Evolutionary conservation across 2,329 filamentous ascomycete genomes (phyloP).

Genomic region (Nothopassalora personata): DNA sequence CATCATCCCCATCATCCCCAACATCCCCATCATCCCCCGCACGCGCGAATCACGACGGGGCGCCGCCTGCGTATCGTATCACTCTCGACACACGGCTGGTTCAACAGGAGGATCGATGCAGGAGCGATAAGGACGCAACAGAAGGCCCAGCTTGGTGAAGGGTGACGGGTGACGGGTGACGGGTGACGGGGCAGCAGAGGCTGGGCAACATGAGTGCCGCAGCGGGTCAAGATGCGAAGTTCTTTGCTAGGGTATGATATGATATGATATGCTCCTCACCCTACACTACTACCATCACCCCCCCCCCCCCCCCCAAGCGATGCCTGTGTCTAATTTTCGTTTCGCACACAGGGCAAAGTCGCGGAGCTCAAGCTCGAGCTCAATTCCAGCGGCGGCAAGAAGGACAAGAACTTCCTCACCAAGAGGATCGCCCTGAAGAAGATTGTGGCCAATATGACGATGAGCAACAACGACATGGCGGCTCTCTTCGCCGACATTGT

Average conservation of each 20-base stretch:
- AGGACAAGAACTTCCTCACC: slow-evolving; percentile 89
- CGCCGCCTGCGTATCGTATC: not conserved
- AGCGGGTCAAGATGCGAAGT: slow-evolving; percentile 90
- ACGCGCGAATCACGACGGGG: slow-evolving; percentile 1
- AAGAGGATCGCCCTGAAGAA: slow-evolving; percentile 99
- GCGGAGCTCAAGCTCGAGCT: slow-evolving; percentile 93
- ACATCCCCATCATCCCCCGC: too few species aligned
- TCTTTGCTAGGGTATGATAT: slow-evolving; percentile 84
- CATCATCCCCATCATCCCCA: too few species aligned
- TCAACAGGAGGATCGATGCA: not conserved
- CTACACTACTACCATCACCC: not conserved
- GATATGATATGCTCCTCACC: slow-evolving; percentile 47
- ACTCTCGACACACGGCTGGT: not conserved
- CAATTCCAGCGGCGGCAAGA: slow-evolving; percentile 65
- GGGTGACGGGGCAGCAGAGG: not conserved
- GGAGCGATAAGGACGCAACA: not conserved
- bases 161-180: too few species aligned
- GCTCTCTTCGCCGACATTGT: slow-evolving; percentile 94
- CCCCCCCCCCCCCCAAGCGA: too few species aligned
- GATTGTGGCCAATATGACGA: slow-evolving; percentile 99
- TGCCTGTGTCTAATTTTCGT: not conserved
- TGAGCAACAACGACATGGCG: slow-evolving; percentile 99
- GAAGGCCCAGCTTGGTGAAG: not conserved
- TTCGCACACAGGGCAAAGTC: slow-evolving; percentile 80
- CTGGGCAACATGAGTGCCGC: slow-evolving; percentile 49